These are phyloP conservation scores for Penicillium robsamsonii DNA, from an alignment of 495 filamentous ascomycete species.

Conservation along the genomic window DNA sequence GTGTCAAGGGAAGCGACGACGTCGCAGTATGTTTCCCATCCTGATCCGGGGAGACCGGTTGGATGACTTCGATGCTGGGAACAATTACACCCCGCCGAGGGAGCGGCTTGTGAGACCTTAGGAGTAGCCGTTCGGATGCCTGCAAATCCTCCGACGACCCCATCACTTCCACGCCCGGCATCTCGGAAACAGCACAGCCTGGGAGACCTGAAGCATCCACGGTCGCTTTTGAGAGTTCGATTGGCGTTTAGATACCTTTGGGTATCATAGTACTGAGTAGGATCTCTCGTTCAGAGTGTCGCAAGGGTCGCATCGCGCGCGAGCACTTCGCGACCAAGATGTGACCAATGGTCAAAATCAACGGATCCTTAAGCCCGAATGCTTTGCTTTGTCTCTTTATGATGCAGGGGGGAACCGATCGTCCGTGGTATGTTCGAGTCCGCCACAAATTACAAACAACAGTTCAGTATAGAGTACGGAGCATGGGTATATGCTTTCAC, in stretches of 20 bases:
- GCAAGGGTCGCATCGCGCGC: constrained; percentile 19
- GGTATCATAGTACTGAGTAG: constrained; percentile 11
- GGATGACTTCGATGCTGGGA: constrained; percentile 25
- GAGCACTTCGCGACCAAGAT: constrained; percentile 8
- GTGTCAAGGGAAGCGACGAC: constrained; percentile 41
- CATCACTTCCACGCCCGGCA: constrained; percentile 41
- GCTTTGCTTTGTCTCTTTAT: constrained; percentile 14
- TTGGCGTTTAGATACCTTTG: background rate
- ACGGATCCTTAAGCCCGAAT: constrained; percentile 7
- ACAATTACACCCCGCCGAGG: constrained; percentile 36
- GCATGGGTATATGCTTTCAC: background rate
- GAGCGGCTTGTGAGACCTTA: constrained; percentile 49
- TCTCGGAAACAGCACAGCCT: constrained; percentile 15
- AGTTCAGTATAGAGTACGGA: background rate
- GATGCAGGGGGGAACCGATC: constrained; percentile 25
- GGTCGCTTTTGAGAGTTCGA: background rate
- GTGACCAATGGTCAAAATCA: constrained; percentile 10
- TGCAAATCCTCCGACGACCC: constrained; percentile 34
- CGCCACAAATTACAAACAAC: constrained; percentile 1
- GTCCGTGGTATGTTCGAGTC: constrained; percentile 11
- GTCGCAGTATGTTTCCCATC: constrained; percentile 27
- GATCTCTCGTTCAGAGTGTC: constrained; percentile 8
- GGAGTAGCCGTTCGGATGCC: constrained; percentile 31
- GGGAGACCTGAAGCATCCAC: background rate
- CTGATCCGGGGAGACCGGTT: constrained; percentile 28